These are phyloP conservation scores for Aspergillus glaucus DNA, from an alignment of 2,329 filamentous ascomycete genomes.

Conservation along the genomic window DNA sequence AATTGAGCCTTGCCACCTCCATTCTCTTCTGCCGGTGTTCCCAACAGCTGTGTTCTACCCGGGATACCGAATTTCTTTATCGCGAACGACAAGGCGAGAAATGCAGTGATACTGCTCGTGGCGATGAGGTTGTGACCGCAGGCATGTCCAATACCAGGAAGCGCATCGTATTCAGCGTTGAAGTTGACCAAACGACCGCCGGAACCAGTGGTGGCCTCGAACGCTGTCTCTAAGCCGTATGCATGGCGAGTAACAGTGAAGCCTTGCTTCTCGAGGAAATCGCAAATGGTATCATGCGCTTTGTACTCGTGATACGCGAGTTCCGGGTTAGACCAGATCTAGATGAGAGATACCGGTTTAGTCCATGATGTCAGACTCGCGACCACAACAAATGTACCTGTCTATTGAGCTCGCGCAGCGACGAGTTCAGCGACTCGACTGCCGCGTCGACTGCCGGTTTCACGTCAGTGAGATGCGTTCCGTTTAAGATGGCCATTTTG, in stretches of 20 bases:
- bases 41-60: constrained; percentile 29
- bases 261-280: constrained; percentile 40
- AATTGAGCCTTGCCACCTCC: constrained; percentile 37
- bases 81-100: constrained; percentile 43
- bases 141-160: constrained; percentile 36
- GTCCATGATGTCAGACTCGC: background rate
- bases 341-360: background rate
- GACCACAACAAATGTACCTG: constrained; percentile 10
- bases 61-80: constrained; percentile 38
- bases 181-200: constrained; percentile 33
- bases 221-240: constrained; percentile 49
- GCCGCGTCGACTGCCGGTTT: constrained; percentile 16
- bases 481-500: constrained; percentile 12
- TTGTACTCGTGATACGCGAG: constrained; percentile 46
- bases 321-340: constrained; percentile 48
- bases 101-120: constrained; percentile 29
- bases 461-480: constrained; percentile 13
- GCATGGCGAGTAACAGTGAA: constrained; percentile 45
- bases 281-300: constrained; percentile 47
- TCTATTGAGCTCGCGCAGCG: constrained; percentile 20
- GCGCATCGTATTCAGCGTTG: constrained; percentile 40
- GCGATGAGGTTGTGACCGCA: constrained; percentile 38
- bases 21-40: constrained; percentile 35
- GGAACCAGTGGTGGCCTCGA: constrained; percentile 41
- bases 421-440: constrained; percentile 11